Conservation (phyloP, 345 rosid species). For the Gossypium sturtianum region DNA sequence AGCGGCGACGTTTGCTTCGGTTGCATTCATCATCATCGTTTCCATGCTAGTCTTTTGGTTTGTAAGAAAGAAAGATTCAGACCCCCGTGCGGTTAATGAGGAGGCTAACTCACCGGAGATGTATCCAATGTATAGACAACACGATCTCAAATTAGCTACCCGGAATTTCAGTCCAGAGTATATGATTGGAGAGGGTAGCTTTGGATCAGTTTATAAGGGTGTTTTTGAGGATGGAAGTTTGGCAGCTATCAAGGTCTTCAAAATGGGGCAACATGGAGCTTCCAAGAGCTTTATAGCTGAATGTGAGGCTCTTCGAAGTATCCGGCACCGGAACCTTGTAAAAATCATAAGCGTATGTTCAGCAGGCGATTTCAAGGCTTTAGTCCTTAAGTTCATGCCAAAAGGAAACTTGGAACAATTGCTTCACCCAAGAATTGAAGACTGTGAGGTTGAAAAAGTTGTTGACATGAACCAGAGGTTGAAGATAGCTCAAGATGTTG, state of each 20-base stretch:
- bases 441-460: neutral
- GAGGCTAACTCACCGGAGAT: neutral
- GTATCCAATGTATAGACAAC: neutral
- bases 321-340: slow-evolving; percentile 10
- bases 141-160: slow-evolving; percentile 17
- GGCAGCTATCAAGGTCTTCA: slow-evolving; percentile 13
- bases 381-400: neutral
- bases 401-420: slow-evolving; percentile 10
- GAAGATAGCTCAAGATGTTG: slow-evolving; percentile 1
- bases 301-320: slow-evolving; percentile 1
- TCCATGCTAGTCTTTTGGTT: neutral
- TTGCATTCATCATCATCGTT: neutral
- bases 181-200: slow-evolving; percentile 26
- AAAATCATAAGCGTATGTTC: neutral
- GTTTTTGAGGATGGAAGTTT: neutral
- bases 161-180: slow-evolving; percentile 16
- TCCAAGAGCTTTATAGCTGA: slow-evolving; percentile 11
- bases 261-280: slow-evolving; percentile 9
- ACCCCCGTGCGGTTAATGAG: neutral
- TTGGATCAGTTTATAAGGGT: slow-evolving; percentile 25
- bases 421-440: neutral
- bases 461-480: neutral
- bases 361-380: slow-evolving; percentile 7
- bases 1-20: neutral
- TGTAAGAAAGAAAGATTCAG: neutral